A percentile compares a stretch with the other conserved stretches of the same genome.
Conservation (phyloP, 495 filamentous ascomycete species). For the Ramalina intermedia region DNA sequence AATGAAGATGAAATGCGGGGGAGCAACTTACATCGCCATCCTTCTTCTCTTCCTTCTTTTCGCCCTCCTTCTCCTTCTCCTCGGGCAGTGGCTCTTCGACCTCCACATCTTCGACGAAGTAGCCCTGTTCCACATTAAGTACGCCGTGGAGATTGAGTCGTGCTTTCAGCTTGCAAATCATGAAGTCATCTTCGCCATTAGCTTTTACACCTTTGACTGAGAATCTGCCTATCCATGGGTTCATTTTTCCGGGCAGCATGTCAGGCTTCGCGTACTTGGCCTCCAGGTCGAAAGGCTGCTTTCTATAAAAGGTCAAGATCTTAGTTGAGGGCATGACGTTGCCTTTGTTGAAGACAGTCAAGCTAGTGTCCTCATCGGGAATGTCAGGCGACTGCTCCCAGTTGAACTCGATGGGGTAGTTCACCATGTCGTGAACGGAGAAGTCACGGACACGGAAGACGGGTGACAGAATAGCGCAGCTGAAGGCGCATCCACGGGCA, state of each 20-base stretch:
- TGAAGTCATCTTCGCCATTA: slow-evolving; percentile 79
- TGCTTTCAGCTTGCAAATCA: slow-evolving; percentile 99
- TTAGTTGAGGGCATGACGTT: slow-evolving; percentile 98
- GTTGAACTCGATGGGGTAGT: slow-evolving; percentile 97
- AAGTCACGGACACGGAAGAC: slow-evolving; percentile 99
- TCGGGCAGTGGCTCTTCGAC: slow-evolving; percentile 80
- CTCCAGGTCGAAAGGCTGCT: slow-evolving; percentile 93
- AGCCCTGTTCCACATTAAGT: slow-evolving; percentile 90
- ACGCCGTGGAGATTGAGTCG: slow-evolving; percentile 93
- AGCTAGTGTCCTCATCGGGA: slow-evolving; percentile 93
- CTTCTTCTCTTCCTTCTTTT: slow-evolving; percentile 38
- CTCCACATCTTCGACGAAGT: slow-evolving; percentile 96
- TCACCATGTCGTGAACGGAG: slow-evolving; percentile 90
- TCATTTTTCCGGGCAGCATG: slow-evolving; percentile 74
- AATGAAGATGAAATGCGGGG: background rate
- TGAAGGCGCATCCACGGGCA: slow-evolving; percentile 91
- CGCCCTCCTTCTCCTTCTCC: slow-evolving; percentile 34
- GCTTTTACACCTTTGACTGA: slow-evolving; percentile 83
- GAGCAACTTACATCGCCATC: slow-evolving; percentile 53
- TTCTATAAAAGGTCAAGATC: slow-evolving; percentile 98
- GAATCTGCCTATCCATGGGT: slow-evolving; percentile 92
- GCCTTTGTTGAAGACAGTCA: slow-evolving; percentile 95
- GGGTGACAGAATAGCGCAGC: slow-evolving; percentile 93
- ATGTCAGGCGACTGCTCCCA: slow-evolving; percentile 99
- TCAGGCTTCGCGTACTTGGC: slow-evolving; percentile 84